phyloP scores from a whole-genome alignment of 176 grass and related monocot genomes.

The Carex cristatella region DNA sequence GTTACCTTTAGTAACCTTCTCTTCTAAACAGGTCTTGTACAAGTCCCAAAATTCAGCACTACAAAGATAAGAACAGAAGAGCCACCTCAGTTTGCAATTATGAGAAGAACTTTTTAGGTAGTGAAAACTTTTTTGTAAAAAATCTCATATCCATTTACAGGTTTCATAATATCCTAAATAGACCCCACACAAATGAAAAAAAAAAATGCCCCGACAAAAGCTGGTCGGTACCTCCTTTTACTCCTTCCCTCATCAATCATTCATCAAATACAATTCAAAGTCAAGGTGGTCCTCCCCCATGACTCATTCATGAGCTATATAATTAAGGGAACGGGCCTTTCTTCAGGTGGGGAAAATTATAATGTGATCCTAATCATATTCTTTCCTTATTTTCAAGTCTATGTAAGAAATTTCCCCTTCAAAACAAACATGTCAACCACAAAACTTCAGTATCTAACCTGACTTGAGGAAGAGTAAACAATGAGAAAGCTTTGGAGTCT shows the following conservation, averaged over 20 bases:
- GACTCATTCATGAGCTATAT: background rate
- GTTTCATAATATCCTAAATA: background rate
- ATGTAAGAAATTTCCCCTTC: background rate
- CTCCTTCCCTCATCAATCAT: background rate
- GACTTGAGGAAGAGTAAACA: constrained; percentile 94
- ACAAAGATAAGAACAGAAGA: constrained; percentile 21
- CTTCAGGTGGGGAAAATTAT: background rate
- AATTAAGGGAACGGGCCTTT: background rate
- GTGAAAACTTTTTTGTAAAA: background rate
- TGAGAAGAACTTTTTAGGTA: background rate
- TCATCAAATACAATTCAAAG: background rate
- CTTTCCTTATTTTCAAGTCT: background rate
- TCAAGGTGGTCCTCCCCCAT: background rate
- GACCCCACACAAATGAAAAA: background rate
- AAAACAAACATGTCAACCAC: background rate
- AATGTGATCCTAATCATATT: background rate
- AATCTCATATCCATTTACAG: background rate
- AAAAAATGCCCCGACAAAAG: background rate
- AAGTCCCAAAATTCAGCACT: constrained; percentile 92
- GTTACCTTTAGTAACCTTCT: constrained; percentile 43
- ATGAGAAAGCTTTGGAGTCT: constrained; percentile 80
- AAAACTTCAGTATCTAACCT: constrained; percentile 34
- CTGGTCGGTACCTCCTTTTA: background rate
- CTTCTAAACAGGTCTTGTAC: constrained; percentile 66
- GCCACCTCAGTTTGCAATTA: background rate